These are phyloP conservation scores for Rhizophora apiculata DNA, from an alignment of 345 rosid genomes.

Conservation along the genomic window DNA sequence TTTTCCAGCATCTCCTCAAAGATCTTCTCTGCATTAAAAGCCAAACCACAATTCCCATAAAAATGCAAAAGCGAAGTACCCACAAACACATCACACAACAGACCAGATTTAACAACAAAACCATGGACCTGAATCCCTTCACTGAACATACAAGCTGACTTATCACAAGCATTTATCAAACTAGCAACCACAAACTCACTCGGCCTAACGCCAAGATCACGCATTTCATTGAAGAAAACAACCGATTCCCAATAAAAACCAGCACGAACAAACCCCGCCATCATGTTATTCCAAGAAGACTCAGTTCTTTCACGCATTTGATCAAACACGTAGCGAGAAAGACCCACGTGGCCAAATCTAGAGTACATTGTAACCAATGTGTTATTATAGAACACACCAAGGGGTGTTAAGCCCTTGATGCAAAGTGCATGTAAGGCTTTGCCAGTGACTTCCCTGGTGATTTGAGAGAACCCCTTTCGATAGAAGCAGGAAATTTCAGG, in stretches of 20 bases:
- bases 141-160: slow-evolving; percentile 51
- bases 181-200: slow-evolving; percentile 65
- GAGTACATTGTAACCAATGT: slow-evolving; percentile 71
- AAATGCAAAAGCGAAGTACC: slow-evolving; percentile 78
- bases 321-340: slow-evolving; percentile 72
- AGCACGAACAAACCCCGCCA: slow-evolving; percentile 62
- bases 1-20: slow-evolving; percentile 78
- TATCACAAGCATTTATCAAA: slow-evolving; percentile 69
- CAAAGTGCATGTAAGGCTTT: slow-evolving; percentile 75
- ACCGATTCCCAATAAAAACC: slow-evolving; percentile 45
- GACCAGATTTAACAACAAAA: slow-evolving; percentile 52
- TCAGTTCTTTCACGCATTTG: slow-evolving; percentile 57
- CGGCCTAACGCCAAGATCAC: slow-evolving; percentile 40
- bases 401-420: slow-evolving; percentile 45
- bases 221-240: slow-evolving; percentile 44
- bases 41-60: slow-evolving; percentile 55
- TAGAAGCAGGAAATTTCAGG: slow-evolving; percentile 57
- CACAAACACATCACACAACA: slow-evolving; percentile 65
- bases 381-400: slow-evolving; percentile 47
- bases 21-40: slow-evolving; percentile 48
- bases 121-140: slow-evolving; percentile 74
- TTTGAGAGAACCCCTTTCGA: slow-evolving; percentile 74
- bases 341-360: slow-evolving; percentile 37
- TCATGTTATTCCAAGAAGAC: slow-evolving; percentile 82
- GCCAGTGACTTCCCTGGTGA: slow-evolving; percentile 47